Evolutionary conservation across 148 eudicot species (phyloP), one percentile per base, ranked within the genome.

Genomic region (Salicornia ramosissima): DNA sequence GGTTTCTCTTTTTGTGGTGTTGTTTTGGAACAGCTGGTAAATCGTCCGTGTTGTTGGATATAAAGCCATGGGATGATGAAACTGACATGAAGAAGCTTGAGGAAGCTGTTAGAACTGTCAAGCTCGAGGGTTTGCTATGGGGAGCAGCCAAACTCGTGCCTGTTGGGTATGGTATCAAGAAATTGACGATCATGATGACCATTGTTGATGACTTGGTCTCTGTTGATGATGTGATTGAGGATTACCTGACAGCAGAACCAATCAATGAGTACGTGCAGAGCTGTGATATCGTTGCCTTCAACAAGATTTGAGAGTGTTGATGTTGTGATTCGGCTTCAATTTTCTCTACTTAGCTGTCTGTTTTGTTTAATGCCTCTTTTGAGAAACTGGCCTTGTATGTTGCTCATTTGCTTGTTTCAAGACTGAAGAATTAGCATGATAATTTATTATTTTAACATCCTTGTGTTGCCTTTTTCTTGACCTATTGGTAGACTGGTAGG

Each of bases 41-140:
- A 77, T 92, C 96, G 21, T 92, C 98, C 0, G 86, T 92, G 33
- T 73, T 89, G 85, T 21, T 89, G 83, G 95, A 86, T 58, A 77
- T 93, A 3, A 93, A 93, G 86, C 98, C 96, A 72, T 90, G 98
- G 96, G 98, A 93, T 71, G 98, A 93, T 69, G 96, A 93, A 71
- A 93, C 98, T 11, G 98, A 93, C 82, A 93, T 93, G 98, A 22
- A 71, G 71, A 85, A 88, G 84, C 96, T 93, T 19, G 98, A 93
- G 84, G 95, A 93, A 75, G 90, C 92, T n/a, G 90, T 93, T 61
- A 83, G 98, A 70, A 75, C 87, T 70, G 84, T 92, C 68, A 67
- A 90, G 52, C 53, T 74, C 85, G 98, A 92, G 53, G 98, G 98
- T 65, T 83, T 92, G 75, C 64, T 77, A 31, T 92, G 96, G 96